phyloP scores from a whole-genome alignment of 2,329 filamentous ascomycete species.

The Colletotrichum orbiculare region DNA sequence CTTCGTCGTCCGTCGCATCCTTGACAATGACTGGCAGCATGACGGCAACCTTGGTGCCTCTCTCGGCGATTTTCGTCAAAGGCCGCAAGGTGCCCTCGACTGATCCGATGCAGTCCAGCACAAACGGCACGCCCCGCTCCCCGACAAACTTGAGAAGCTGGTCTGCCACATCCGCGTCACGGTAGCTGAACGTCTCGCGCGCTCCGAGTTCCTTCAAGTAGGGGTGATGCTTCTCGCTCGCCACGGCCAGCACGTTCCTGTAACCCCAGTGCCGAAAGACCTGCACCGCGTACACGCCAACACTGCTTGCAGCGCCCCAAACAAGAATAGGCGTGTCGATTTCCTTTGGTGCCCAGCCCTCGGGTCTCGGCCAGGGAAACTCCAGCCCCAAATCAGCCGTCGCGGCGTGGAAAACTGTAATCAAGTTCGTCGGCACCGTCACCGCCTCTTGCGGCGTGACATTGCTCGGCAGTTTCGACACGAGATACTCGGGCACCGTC shows the following conservation, averaged over 20 bases:
- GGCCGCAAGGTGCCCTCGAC: slow-evolving; percentile 57
- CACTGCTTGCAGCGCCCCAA: slow-evolving; percentile 65
- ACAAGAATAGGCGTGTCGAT: slow-evolving; percentile 56
- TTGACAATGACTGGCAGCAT: slow-evolving; percentile 69
- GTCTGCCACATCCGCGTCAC: slow-evolving; percentile 48
- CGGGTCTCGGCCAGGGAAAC: slow-evolving; percentile 67
- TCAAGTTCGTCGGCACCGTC: slow-evolving; percentile 67
- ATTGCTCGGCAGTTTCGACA: slow-evolving; percentile 56
- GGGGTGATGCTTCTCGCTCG: slow-evolving; percentile 58
- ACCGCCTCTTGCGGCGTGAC: slow-evolving; percentile 58
- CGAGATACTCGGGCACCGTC: slow-evolving; percentile 61
- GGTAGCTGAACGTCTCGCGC: slow-evolving; percentile 59
- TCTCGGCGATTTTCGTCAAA: slow-evolving; percentile 61
- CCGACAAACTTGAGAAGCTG: slow-evolving; percentile 45
- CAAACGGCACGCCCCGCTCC: slow-evolving; percentile 50
- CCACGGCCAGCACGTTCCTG: slow-evolving; percentile 58
- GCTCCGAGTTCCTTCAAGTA: slow-evolving; percentile 57
- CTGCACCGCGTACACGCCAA: slow-evolving; percentile 62
- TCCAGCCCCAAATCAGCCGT: slow-evolving; percentile 61
- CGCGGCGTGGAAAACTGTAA: slow-evolving; percentile 68
- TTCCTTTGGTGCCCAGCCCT: slow-evolving; percentile 47
- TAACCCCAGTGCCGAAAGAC: slow-evolving; percentile 65
- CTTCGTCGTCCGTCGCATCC: slow-evolving; percentile 58
- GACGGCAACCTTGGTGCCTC: slow-evolving; percentile 64
- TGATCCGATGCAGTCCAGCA: slow-evolving; percentile 68